These are phyloP conservation scores for Candida verbasci DNA, from an alignment of 805 yeast species.

Conservation along the genomic window DNA sequence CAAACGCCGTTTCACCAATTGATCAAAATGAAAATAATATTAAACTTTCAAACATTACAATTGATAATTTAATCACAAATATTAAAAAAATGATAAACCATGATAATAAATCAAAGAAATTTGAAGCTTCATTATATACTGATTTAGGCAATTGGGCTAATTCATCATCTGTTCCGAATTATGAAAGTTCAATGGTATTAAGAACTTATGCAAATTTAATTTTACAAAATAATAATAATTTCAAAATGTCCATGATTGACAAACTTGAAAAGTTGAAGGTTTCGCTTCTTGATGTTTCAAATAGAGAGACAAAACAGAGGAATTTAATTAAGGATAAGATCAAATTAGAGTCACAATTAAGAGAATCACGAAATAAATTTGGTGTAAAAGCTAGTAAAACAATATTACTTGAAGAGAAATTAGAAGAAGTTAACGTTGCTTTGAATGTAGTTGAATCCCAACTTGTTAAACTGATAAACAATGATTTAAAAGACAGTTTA, in stretches of 20 bases:
- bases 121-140: too few relatives aligned
- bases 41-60: too few relatives aligned
- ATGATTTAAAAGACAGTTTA: constrained; percentile 41
- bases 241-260: constrained; percentile 33
- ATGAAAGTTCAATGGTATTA: too few relatives aligned
- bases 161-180: too few relatives aligned
- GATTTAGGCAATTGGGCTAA: too few relatives aligned
- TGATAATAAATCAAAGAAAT: too few relatives aligned
- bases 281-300: constrained; percentile 42
- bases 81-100: too few relatives aligned
- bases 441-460: constrained; percentile 53
- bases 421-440: constrained; percentile 49
- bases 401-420: constrained; percentile 41
- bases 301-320: constrained; percentile 46
- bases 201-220: too few relatives aligned
- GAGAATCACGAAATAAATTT: constrained; percentile 39
- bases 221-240: too few relatives aligned
- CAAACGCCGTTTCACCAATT: too few relatives aligned
- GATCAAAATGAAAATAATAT: too few relatives aligned
- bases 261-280: constrained; percentile 41
- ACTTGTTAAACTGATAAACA: constrained; percentile 42
- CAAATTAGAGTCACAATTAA: constrained; percentile 32
- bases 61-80: too few relatives aligned
- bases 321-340: constrained; percentile 33
- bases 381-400: constrained; percentile 44